A percentile compares a stretch with the other conserved stretches of the same genome.
Evolutionary conservation across 2,329 filamentous ascomycete species (phyloP).

Genomic region (Cercospora sojina): DNA sequence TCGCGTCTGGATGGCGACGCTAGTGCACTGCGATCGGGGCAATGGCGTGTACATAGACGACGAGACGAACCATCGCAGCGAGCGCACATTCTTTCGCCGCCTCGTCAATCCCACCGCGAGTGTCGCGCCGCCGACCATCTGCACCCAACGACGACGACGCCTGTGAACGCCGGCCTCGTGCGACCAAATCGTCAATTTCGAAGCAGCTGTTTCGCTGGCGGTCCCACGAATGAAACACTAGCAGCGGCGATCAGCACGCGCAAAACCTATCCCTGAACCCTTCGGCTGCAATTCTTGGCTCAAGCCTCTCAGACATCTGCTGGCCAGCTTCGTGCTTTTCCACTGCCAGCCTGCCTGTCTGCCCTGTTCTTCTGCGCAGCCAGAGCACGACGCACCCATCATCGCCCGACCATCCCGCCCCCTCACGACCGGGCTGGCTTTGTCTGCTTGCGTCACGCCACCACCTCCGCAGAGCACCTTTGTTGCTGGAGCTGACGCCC

Average conservation of each 20-base stretch:
- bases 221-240: slow-evolving; percentile 10
- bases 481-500: slow-evolving; percentile 4
- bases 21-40: not conserved
- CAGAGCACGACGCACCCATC: not conserved
- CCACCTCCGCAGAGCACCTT: not conserved
- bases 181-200: slow-evolving; percentile 5
- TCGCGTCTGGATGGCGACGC: not conserved
- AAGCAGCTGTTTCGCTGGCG: slow-evolving; percentile 2
- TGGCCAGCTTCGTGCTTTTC: not conserved
- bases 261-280: slow-evolving; percentile 6
- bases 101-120: not conserved
- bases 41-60: not conserved
- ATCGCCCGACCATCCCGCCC: not conserved
- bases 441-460: slow-evolving; percentile 3
- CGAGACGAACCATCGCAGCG: not conserved
- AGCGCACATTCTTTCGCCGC: not conserved
- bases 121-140: not conserved
- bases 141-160: not conserved
- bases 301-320: not conserved
- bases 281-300: slow-evolving; percentile 2
- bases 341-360: not conserved
- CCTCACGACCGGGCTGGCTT: not conserved
- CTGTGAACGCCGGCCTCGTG: not conserved
- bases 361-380: not conserved
- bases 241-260: slow-evolving; percentile 3